Conservation (phyloP, 1,284 basidiomycete genomes). For the Termitomyces sp. region DNA sequence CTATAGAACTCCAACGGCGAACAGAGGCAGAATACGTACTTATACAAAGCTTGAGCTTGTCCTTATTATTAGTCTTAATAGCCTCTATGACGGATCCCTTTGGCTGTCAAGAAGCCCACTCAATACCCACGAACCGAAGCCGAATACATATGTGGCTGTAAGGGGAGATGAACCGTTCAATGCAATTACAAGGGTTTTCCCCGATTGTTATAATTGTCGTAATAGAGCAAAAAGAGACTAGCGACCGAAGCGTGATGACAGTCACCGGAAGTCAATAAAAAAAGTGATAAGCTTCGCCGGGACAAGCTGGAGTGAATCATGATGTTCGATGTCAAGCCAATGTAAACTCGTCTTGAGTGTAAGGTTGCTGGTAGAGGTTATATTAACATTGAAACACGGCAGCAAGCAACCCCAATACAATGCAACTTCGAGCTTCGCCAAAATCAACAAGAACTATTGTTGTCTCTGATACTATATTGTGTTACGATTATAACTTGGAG, state of each 20-base stretch:
- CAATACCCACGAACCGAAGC: neutral
- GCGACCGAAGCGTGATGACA: no score
- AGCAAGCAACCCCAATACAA: neutral
- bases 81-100: no score
- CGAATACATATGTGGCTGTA: neutral
- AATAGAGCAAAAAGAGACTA: neutral
- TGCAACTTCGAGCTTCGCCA: neutral
- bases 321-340: neutral
- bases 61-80: no score
- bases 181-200: no score
- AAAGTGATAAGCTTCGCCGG: neutral
- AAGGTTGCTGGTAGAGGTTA: neutral
- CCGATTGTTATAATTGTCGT: no score
- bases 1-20: neutral
- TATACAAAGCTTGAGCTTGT: neutral
- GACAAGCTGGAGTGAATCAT: neutral
- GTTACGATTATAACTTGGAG: no score
- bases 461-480: neutral
- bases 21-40: neutral
- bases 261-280: neutral
- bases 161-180: neutral
- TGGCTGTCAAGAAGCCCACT: neutral
- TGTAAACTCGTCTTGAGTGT: neutral
- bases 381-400: neutral
- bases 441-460: neutral